Evolutionary conservation across 2,329 filamentous ascomycete genomes (phyloP).

Genomic region (Graphiopsis chlorocephala): DNA sequence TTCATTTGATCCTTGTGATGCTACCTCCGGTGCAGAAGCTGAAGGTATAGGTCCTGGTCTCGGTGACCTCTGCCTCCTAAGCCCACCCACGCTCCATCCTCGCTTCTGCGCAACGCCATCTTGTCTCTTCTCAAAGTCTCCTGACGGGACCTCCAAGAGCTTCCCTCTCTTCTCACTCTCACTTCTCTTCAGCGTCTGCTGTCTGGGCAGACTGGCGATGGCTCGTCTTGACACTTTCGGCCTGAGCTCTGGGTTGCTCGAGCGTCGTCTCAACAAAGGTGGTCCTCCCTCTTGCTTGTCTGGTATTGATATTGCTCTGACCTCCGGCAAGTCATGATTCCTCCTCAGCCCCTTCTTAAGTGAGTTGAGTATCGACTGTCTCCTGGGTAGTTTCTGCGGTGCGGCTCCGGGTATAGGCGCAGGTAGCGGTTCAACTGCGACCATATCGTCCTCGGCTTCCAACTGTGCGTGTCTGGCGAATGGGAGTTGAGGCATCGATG

Average conservation of each 20-base stretch:
- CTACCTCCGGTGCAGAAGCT: slow-evolving; percentile 39
- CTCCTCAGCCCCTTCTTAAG: slow-evolving; percentile 9
- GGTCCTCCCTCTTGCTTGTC: slow-evolving; percentile 5
- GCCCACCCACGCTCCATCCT: slow-evolving; percentile 37
- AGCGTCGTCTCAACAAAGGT: slow-evolving; percentile 8
- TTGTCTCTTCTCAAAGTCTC: slow-evolving; percentile 66
- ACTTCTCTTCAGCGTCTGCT: slow-evolving; percentile 77
- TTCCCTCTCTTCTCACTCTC: slow-evolving; percentile 66
- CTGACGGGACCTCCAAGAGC: slow-evolving; percentile 63
- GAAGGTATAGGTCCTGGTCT: slow-evolving; percentile 37
- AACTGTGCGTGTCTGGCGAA: slow-evolving; percentile 15
- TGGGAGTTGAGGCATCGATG: slow-evolving; percentile 16
- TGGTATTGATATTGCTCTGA: neutral
- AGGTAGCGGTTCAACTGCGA: slow-evolving; percentile 8
- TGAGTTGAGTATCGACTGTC: slow-evolving; percentile 11
- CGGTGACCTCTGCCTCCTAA: slow-evolving; percentile 45
- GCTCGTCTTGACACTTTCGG: slow-evolving; percentile 51
- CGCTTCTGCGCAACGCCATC: slow-evolving; percentile 59
- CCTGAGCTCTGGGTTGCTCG: slow-evolving; percentile 11
- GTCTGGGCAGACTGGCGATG: slow-evolving; percentile 73
- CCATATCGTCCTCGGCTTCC: slow-evolving; percentile 15
- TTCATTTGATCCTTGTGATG: slow-evolving; percentile 12
- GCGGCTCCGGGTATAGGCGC: neutral
- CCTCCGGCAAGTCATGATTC: slow-evolving; percentile 6
- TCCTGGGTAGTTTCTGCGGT: slow-evolving; percentile 10